These are phyloP conservation scores for Sclerotinia glacialis DNA, from an alignment of 2,329 filamentous ascomycete species.

Conservation along the genomic window DNA sequence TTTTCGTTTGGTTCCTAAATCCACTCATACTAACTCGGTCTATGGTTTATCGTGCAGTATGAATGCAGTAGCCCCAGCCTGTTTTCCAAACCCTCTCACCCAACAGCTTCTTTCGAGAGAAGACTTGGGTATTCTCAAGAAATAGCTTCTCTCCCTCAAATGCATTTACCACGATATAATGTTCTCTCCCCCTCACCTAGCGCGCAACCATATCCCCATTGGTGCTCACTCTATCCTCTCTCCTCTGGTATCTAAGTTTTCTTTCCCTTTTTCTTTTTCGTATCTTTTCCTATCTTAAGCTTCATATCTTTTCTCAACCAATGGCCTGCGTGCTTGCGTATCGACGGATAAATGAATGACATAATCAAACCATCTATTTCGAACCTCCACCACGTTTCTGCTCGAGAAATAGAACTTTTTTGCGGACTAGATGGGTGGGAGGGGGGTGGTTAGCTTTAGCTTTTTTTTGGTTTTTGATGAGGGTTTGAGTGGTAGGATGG, in stretches of 20 bases:
- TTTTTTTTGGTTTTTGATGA: background rate
- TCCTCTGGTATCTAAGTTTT: background rate
- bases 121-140: too few species aligned
- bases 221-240: background rate
- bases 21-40: background rate
- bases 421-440: constrained; percentile 62
- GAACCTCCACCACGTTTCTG: constrained; percentile 74
- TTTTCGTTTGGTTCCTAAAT: background rate
- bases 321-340: too few species aligned
- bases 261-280: background rate
- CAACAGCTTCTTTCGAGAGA: too few species aligned
- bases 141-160: too few species aligned
- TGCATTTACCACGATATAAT: background rate
- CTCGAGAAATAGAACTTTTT: constrained; percentile 94
- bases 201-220: background rate
- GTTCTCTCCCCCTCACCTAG: background rate
- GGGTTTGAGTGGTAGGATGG: background rate
- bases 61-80: too few species aligned
- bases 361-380: constrained; percentile 39
- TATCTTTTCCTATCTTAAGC: background rate
- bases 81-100: too few species aligned
- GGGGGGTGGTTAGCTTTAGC: constrained; percentile 13
- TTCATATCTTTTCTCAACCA: background rate
- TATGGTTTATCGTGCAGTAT: background rate
- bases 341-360: background rate